Conservation (phyloP, 176 grass and related monocot species). For the Poa pratensis region DNA sequence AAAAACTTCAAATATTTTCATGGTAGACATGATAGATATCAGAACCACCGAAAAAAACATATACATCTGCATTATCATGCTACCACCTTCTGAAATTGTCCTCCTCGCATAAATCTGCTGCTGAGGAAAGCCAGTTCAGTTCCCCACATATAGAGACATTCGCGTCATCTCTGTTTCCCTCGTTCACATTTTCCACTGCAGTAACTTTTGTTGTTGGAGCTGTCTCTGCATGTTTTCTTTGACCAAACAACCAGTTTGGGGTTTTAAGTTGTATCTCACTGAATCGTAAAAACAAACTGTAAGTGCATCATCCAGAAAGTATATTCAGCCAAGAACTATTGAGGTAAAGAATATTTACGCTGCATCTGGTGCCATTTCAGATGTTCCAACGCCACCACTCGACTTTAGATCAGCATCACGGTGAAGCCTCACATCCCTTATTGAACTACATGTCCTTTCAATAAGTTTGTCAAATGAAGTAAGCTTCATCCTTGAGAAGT, state of each 20-base stretch:
- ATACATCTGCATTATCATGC: neutral
- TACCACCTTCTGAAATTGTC: constrained; percentile 85
- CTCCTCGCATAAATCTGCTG: constrained; percentile 73
- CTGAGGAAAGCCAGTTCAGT: constrained; percentile 67
- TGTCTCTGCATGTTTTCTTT: constrained; percentile 80
- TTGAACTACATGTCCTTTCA: constrained; percentile 66
- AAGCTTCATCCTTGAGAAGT: constrained; percentile 77
- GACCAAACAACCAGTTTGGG: constrained; percentile 96
- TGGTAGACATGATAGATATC: neutral
- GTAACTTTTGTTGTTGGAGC: constrained; percentile 42
- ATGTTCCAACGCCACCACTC: constrained; percentile 57
- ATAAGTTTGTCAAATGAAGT: constrained; percentile 95
- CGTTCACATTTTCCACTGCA: constrained; percentile 51
- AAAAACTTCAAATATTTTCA: neutral
- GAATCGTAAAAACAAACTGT: constrained; percentile 35
- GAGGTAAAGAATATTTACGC: constrained; percentile 60
- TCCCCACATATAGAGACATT: constrained; percentile 51
- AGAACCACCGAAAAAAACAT: neutral
- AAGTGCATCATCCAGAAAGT: constrained; percentile 4
- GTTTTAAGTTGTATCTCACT: constrained; percentile 97
- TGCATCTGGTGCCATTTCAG: constrained; percentile 91
- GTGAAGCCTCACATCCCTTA: constrained; percentile 80
- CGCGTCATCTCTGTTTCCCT: constrained; percentile 43
- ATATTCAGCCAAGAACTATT: constrained; percentile 10
- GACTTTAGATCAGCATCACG: constrained; percentile 63